Evolutionary conservation across 148 eudicot genomes (phyloP).

Genomic region (Rhododendron simsii): DNA sequence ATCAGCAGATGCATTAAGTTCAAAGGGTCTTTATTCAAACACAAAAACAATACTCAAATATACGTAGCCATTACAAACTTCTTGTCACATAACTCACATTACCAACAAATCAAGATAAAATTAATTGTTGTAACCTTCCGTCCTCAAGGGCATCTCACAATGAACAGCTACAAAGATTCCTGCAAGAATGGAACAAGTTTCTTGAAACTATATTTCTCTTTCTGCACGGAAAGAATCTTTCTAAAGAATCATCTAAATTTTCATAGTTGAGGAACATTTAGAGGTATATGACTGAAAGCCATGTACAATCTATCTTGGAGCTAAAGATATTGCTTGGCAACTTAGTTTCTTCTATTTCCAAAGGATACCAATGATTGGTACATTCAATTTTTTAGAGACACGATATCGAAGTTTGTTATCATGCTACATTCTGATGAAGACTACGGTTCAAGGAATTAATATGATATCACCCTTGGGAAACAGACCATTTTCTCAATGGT

Average conservation of each 20-base stretch:
- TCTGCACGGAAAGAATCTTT: background rate
- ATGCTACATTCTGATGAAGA: background rate
- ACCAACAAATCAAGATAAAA: background rate
- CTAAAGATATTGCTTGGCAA: background rate
- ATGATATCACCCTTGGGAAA: background rate
- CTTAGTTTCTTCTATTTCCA: background rate
- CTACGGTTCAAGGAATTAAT: background rate
- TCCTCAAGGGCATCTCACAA: background rate
- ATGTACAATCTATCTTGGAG: background rate
- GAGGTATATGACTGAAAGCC: background rate
- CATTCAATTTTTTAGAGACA: background rate
- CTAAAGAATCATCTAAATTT: background rate
- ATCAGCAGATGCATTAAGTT: background rate
- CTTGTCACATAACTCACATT: background rate
- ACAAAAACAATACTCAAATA: background rate
- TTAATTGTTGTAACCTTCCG: background rate
- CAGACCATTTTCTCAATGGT: background rate
- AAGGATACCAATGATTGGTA: background rate
- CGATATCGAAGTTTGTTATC: background rate
- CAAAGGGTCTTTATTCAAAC: background rate
- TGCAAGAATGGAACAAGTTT: slow-evolving; percentile 7
- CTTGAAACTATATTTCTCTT: background rate
- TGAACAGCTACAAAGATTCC: background rate
- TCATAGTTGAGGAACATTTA: background rate
- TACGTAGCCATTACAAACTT: background rate